Conservation (phyloP, 345 rosid genomes). For the Rubroshorea leprosula region DNA sequence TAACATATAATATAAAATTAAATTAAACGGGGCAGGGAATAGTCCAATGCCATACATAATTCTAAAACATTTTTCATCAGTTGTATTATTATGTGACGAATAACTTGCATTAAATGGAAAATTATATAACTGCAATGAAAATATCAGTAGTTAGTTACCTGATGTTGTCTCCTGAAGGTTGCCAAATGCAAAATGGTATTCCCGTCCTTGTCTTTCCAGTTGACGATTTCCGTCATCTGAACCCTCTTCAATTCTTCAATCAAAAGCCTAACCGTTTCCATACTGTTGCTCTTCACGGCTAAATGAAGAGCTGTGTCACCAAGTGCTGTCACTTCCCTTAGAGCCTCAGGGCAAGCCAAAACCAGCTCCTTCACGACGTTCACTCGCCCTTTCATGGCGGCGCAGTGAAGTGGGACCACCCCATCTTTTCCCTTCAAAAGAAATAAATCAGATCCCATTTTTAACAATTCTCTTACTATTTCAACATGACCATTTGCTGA, state of each 20-base stretch:
- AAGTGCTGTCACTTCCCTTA: not conserved
- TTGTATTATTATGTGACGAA: too few relatives aligned
- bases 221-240: not conserved
- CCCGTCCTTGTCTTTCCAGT: not conserved
- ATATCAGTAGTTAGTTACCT: conserved; percentile 19
- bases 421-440: conserved; percentile 37
- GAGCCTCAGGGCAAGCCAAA: not conserved
- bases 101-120: too few relatives aligned
- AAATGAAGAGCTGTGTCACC: conserved; percentile 7
- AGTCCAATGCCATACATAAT: too few relatives aligned
- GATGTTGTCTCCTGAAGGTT: conserved; percentile 13
- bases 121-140: not conserved
- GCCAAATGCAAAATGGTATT: conserved; percentile 8
- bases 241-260: not conserved
- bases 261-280: not conserved
- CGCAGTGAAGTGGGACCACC: conserved; percentile 34
- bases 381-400: conserved; percentile 6
- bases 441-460: conserved; percentile 23
- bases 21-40: too few relatives aligned
- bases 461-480: conserved; percentile 23
- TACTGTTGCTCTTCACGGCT: conserved; percentile 3
- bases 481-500: conserved; percentile 23
- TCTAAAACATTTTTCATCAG: too few relatives aligned
- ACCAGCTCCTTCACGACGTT: not conserved
- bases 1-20: too few relatives aligned